These are phyloP conservation scores for Lachnellula cervina DNA, from an alignment of 2,329 filamentous ascomycete genomes.

Conservation along the genomic window DNA sequence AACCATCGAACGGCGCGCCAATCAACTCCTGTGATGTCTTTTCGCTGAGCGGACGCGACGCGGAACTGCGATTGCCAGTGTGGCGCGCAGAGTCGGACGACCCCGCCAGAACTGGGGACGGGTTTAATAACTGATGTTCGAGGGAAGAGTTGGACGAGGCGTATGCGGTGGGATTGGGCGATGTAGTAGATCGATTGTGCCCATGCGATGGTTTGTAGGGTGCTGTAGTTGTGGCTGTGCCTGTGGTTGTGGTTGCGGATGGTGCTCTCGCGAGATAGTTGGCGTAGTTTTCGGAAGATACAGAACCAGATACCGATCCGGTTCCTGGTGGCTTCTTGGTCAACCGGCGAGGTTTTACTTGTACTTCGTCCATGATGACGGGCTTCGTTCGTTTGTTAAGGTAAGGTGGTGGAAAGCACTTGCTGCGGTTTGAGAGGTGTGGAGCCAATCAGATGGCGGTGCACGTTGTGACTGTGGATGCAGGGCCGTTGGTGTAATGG, in stretches of 20 bases:
- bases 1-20: slow-evolving; percentile 62
- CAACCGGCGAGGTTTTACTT: slow-evolving; percentile 48
- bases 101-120: slow-evolving; percentile 27
- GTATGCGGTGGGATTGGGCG: slow-evolving; percentile 42
- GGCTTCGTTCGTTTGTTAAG: slow-evolving; percentile 1
- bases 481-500: too few species aligned
- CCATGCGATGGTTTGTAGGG: slow-evolving; percentile 15
- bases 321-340: slow-evolving; percentile 55
- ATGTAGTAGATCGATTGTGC: slow-evolving; percentile 37
- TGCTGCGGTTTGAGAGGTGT: neutral
- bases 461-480: too few species aligned
- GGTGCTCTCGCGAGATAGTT: slow-evolving; percentile 57
- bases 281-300: slow-evolving; percentile 40
- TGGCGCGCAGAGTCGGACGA: slow-evolving; percentile 21
- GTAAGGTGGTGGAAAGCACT: neutral
- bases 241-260: slow-evolving; percentile 52
- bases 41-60: slow-evolving; percentile 38
- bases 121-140: slow-evolving; percentile 27
- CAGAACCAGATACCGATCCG: slow-evolving; percentile 43
- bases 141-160: slow-evolving; percentile 34
- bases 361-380: slow-evolving; percentile 28
- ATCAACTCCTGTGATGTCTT: slow-evolving; percentile 55
- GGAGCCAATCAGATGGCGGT: neutral
- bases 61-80: slow-evolving; percentile 32
- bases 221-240: slow-evolving; percentile 43